phyloP scores from a whole-genome alignment of 768 basidiomycete species.

The Boletus tylopilopsis region DNA sequence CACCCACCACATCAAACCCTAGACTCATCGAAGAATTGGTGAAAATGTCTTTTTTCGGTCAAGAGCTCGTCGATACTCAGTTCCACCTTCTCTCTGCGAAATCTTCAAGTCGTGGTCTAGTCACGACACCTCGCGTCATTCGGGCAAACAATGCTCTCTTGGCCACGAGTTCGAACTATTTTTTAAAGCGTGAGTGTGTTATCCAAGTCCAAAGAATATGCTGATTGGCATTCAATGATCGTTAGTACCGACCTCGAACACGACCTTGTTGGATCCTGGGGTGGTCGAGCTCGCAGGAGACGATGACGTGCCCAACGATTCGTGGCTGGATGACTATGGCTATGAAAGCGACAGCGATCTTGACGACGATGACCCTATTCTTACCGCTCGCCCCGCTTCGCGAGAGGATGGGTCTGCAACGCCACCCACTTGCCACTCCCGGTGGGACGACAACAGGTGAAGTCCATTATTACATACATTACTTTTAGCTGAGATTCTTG shows the following conservation, averaged over 20 bases:
- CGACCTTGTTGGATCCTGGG: neutral
- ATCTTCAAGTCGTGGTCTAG: slow-evolving; percentile 3
- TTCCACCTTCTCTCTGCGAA: slow-evolving; percentile 29
- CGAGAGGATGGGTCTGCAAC: too few species aligned
- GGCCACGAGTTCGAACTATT: slow-evolving; percentile 26
- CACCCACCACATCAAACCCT: too few species aligned
- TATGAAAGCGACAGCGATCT: slow-evolving; percentile 34
- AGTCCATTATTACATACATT: neutral
- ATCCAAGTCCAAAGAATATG: too few species aligned
- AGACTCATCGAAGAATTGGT: slow-evolving; percentile 15
- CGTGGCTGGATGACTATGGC: slow-evolving; percentile 20
- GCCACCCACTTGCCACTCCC: too few species aligned
- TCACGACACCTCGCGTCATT: slow-evolving; percentile 19
- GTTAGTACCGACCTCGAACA: neutral
- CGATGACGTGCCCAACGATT: slow-evolving; percentile 4
- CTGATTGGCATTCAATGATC: neutral
- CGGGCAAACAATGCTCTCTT: slow-evolving; percentile 29
- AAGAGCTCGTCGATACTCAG: slow-evolving; percentile 28
- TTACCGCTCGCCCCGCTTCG: too few species aligned
- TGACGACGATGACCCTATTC: slow-evolving; percentile 22
- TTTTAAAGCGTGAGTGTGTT: slow-evolving; percentile 22
- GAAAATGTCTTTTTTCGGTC: slow-evolving; percentile 24
- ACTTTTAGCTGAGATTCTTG: neutral
- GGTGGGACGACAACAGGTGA: slow-evolving; percentile 9
- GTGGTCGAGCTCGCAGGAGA: slow-evolving; percentile 8